Base-by-base conservation (phyloP, 176 grass and related monocot genomes). In the Eleusine indica region DNA sequence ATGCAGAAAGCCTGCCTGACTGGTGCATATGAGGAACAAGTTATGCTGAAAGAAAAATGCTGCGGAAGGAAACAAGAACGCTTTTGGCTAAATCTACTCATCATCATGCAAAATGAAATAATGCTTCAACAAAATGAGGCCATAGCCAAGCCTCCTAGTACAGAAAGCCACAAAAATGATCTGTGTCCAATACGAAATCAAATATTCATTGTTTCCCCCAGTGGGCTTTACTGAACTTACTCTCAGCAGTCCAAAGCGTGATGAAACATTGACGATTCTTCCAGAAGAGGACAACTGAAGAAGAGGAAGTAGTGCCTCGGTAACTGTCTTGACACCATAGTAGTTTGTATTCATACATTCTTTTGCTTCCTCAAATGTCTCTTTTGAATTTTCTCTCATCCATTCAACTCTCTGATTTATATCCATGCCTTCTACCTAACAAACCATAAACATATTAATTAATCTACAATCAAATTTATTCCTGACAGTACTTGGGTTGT, bases 241-340 rank as follows among this genome's bases (percentile, higher is more conserved):
- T 87, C 86, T 84, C 15, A 91, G 71, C 5, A 87, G 71, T 18
- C 80, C 84, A 75, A 78, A 78, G 39, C 76, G 53, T 47, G 92
- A 91, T 0, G 92, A 94, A 32, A 94, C 71, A 48, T 94, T 94
- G 6, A 91, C 84, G 69, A 94, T 80, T 75, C 80, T 84, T 38
- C 86, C 84, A 12, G 71, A 85, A 30, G 63, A 49, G 28, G 92
- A 94, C 66, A 86, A 30, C 78, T 54, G 68, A 79, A 91, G 89
- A 91, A 91, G 83, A 71, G 86, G 92, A 87, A 94, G 80, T n/a
- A 94, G 60, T 54, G 89, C 92, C 56, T 84, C 83, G 0, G 89
- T 91, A 48, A 91, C 83, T 60, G 74, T 32, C 68, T 94, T 94
- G 21, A 54, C 68, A 18, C 92, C 92, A 30, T 88, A 84, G 68